Evolutionary conservation across 2,329 filamentous ascomycete genomes (phyloP).

Genomic region (Drechslerella coelobrocha): DNA sequence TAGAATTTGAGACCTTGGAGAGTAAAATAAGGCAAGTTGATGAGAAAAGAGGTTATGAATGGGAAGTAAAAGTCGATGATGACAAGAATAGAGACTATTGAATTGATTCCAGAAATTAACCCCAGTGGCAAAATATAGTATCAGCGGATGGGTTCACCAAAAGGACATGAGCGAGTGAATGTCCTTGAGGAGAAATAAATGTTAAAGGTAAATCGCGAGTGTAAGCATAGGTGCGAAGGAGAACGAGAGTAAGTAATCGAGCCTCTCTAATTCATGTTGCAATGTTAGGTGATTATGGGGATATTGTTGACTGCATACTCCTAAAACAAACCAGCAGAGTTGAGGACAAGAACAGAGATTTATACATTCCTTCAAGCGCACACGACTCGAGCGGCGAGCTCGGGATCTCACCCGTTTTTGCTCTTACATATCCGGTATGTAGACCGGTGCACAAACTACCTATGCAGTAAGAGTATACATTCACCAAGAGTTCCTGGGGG

Average conservation of each 20-base stretch:
- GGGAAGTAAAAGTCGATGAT: too few relatives aligned
- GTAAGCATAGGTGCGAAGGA: constrained; percentile 28
- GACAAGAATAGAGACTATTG: too few relatives aligned
- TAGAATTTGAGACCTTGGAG: too few relatives aligned
- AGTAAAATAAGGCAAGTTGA: too few relatives aligned
- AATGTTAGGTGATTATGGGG: constrained; percentile 5
- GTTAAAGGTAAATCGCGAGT: constrained; percentile 22
- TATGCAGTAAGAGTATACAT: neutral
- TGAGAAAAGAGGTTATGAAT: too few relatives aligned
- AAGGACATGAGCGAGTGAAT: constrained; percentile 47
- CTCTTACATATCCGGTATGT: neutral
- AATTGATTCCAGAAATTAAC: too few relatives aligned
- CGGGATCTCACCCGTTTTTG: constrained; percentile 11
- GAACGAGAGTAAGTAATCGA: constrained; percentile 12
- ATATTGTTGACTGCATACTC: constrained; percentile 18
- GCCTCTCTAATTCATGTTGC: constrained; percentile 3
- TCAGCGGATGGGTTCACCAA: too few relatives aligned
- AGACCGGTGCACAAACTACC: neutral
- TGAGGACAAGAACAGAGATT: constrained; percentile 13
- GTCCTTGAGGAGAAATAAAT: constrained; percentile 9
- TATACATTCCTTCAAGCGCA: constrained; percentile 28
- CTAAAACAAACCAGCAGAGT: neutral
- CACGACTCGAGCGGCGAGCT: neutral
- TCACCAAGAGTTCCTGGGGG: neutral
- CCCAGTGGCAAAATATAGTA: too few relatives aligned